Evolutionary conservation across 306 rosid genomes (phyloP), one percentile per base, ranked within the genome.

Genomic region (Vigna hirtella): DNA sequence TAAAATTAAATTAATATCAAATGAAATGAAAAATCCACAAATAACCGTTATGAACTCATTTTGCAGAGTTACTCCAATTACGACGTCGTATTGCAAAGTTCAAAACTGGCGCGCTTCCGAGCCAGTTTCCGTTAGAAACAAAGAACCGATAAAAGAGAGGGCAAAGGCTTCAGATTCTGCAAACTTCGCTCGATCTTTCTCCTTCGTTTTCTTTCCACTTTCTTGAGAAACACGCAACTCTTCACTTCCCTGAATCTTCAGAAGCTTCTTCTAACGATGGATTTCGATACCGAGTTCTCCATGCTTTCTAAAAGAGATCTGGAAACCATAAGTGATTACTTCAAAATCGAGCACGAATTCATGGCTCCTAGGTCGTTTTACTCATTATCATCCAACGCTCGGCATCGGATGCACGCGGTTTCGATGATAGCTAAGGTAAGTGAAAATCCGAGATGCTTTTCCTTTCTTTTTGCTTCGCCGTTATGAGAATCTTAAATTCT

Each of bases 221-320:
- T 75, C 80, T 83, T 20, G 72, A 30, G 11, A 66, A 66, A 14
- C 72, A 77, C 78, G 65, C 63, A 72, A 12, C 17, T 9, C 0
- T 47, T 7, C 11, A 8, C 22, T 77, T 40, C 47, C 12, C 32
- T 61, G 50, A 24, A 18, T 13, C 20, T 70, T 42, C 5, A 18
- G 28, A 53, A 18, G 28, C 28, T 9, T 53, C 59, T 53, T 76
- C n/a, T 20, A 10, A 28, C 7, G 4, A 77, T 79, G 84, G 78
- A 61, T 28, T 18, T 9, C 32, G 62, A 71, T 1, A 1, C 26
- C 0, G 78, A 82, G 10, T 76, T 70, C n/a, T 30, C 74, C 18
- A 0, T 2, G 1, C 74, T 43, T 11, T 57, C 2, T 15, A 0
- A 0, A 24, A 52, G 34, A 6, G 68, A 77, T 9, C 2, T 0